These are phyloP conservation scores for Candolleomyces eurysporus DNA, from an alignment of 768 basidiomycete species.

Conservation along the genomic window DNA sequence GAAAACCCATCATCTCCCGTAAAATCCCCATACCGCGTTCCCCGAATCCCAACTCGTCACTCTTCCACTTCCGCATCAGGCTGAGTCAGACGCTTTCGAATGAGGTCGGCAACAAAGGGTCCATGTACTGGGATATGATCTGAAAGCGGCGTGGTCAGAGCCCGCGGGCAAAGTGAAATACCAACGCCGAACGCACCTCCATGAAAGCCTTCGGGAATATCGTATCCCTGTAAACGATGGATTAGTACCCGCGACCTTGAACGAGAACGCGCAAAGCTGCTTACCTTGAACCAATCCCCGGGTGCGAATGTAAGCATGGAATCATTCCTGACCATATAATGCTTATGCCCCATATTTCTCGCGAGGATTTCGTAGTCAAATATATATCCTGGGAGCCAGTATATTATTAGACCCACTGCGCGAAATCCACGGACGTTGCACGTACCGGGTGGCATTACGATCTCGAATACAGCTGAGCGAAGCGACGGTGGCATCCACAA, in stretches of 20 bases:
- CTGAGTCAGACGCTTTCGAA: conserved; percentile 1
- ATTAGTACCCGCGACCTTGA: background rate
- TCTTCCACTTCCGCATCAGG: conserved; percentile 1
- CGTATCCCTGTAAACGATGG: background rate
- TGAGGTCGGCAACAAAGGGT: conserved; percentile 1
- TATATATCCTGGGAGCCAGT: conserved; percentile 20
- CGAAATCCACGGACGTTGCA: background rate
- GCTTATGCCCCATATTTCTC: conserved; percentile 41
- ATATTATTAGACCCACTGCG: background rate
- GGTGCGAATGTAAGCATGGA: conserved; percentile 39
- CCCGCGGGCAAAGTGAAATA: too few species aligned
- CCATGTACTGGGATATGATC: conserved; percentile 6
- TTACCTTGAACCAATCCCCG: conserved; percentile 17
- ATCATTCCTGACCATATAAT: conserved; percentile 70
- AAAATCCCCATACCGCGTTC: too few species aligned
- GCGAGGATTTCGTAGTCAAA: conserved; percentile 44
- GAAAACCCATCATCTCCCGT: too few species aligned
- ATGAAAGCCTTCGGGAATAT: background rate
- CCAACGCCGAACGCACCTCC: background rate
- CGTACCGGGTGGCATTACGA: conserved; percentile 24
- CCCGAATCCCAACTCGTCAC: background rate
- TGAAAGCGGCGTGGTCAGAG: background rate
- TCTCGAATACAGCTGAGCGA: conserved; percentile 65
- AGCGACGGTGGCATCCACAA: conserved; percentile 68
- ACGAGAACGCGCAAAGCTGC: background rate